Evolutionary conservation across 106 monocot genomes (phyloP), one percentile per base, ranked within the genome.

Genomic region (Platanthera guangdongensis): DNA sequence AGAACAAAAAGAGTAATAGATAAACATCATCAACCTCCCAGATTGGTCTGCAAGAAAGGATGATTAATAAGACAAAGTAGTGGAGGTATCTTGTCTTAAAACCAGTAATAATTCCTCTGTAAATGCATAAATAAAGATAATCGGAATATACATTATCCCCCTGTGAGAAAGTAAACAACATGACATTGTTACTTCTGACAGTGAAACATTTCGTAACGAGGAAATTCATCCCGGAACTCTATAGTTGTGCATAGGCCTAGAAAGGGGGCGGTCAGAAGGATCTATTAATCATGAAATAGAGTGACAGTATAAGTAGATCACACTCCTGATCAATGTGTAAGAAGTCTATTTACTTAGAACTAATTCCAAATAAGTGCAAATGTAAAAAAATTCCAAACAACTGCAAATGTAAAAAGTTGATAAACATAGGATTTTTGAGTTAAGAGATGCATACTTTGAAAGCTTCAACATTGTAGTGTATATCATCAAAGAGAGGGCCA

Each of bases 401-500:
- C n/a, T 7, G 11, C 3, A 68, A 39, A n/a, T 0, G 2, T 21
- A 62, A 2, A 11, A 65, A 15, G 10, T 0, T 11, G 16, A 70
- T 48, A 70, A 16, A 25, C 16, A 70, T 16, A 18, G 70, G n/a
- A 47, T 47, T 51, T 71, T 4, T 46, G 12, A 57, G 47, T 57
- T 46, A 78, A 12, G 19, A 30, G 39, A 76, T 57, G 16, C 90
- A 78, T 47, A 95, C 95, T 90, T 91, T 96, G 47, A 89, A 91
- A 48, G 96, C 96, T 82, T 91, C 87, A 75, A 97, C 78, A 28
- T 65, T 69, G 62, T 99, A 99, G 57, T 15, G 81, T 80, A 82
- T 88, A 76, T 99, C 97, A 82, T 99, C 94, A 84, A 88, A 99
- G 51, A 94, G 57, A 7, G 97, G 94, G 1, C 91, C 94, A 64